phyloP scores from a whole-genome alignment of 2,329 filamentous ascomycete species.

The Clonostachys byssicola region DNA sequence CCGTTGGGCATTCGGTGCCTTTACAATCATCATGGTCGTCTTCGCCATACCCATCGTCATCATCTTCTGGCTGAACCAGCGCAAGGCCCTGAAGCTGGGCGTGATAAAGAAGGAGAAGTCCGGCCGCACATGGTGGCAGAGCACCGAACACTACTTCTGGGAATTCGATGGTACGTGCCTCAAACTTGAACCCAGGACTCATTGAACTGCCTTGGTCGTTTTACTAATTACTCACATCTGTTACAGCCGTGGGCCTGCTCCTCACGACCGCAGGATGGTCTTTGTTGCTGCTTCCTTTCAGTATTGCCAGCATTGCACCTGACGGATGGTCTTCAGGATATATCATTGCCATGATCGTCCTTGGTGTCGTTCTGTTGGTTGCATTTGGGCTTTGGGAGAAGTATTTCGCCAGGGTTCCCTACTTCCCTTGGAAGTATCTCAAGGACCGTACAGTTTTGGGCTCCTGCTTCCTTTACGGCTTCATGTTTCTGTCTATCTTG shows the following conservation, averaged over 20 bases:
- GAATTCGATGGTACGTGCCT: slow-evolving; percentile 46
- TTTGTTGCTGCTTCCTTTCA: slow-evolving; percentile 44
- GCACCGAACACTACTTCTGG: slow-evolving; percentile 41
- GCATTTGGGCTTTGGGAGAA: slow-evolving; percentile 50
- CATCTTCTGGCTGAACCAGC: slow-evolving; percentile 22
- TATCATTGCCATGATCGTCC: slow-evolving; percentile 36
- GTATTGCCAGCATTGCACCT: slow-evolving; percentile 20
- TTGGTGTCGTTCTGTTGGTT: slow-evolving; percentile 39
- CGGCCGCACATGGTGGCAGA: slow-evolving; percentile 37
- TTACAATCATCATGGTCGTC: slow-evolving; percentile 55
- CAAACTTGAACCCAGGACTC: not conserved
- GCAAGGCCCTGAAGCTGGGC: slow-evolving; percentile 41
- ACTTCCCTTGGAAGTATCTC: slow-evolving; percentile 47
- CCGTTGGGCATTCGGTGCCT: slow-evolving; percentile 51
- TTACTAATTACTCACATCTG: no score
- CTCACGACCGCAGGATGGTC: slow-evolving; percentile 41
- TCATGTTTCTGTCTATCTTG: slow-evolving; percentile 31
- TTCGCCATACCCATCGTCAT: slow-evolving; percentile 22
- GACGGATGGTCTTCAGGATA: slow-evolving; percentile 29
- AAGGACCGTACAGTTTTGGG: slow-evolving; percentile 40
- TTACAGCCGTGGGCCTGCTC: slow-evolving; percentile 37
- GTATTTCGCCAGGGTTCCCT: slow-evolving; percentile 46
- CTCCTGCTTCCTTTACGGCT: slow-evolving; percentile 26
- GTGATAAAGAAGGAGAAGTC: slow-evolving; percentile 32
- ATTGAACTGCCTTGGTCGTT: no score